A percentile compares a stretch with the other conserved stretches of the same genome.
Evolutionary conservation across 2,329 filamentous ascomycete species (phyloP).

Genomic region (Pyricularia sp.): DNA sequence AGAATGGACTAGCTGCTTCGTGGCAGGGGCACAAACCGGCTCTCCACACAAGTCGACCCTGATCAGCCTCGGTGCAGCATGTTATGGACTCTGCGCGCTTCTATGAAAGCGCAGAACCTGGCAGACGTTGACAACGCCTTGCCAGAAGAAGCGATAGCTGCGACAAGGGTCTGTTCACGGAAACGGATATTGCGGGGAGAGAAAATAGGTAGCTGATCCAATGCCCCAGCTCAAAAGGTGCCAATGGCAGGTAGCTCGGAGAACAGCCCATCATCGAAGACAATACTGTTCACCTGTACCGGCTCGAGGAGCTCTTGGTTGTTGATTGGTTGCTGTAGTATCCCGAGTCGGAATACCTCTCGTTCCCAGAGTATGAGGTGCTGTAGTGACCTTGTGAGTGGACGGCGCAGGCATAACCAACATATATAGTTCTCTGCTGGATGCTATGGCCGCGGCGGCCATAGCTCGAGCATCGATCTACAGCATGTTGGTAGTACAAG

Average conservation of each 20-base stretch:
- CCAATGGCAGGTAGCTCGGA: constrained; percentile 27
- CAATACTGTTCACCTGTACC: constrained; percentile 42
- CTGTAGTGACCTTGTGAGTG: constrained; percentile 37
- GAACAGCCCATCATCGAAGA: constrained; percentile 40
- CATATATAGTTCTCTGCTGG: constrained; percentile 67
- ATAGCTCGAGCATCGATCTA: constrained; percentile 73
- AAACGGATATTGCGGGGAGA: constrained; percentile 25
- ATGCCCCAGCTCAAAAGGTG: constrained; percentile 30
- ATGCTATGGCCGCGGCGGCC: constrained; percentile 63
- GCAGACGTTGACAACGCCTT: constrained; percentile 31
- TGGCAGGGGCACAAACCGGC: not conserved
- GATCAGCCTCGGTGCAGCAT: not conserved
- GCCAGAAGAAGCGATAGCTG: constrained; percentile 39
- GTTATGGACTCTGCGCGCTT: not conserved
- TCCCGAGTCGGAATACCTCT: constrained; percentile 43
- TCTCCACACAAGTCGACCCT: not conserved
- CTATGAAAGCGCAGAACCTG: constrained; percentile 24
- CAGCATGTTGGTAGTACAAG: constrained; percentile 77
- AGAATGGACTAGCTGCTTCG: not conserved
- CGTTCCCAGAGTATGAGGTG: constrained; percentile 18
- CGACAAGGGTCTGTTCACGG: constrained; percentile 30
- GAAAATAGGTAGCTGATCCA: constrained; percentile 43
- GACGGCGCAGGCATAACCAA: constrained; percentile 67
- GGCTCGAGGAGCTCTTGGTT: constrained; percentile 27
- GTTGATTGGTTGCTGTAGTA: constrained; percentile 40